Evolutionary conservation across 1,284 basidiomycete species (phyloP).

Genomic region (Microbotryum lychnidis-dioicae): DNA sequence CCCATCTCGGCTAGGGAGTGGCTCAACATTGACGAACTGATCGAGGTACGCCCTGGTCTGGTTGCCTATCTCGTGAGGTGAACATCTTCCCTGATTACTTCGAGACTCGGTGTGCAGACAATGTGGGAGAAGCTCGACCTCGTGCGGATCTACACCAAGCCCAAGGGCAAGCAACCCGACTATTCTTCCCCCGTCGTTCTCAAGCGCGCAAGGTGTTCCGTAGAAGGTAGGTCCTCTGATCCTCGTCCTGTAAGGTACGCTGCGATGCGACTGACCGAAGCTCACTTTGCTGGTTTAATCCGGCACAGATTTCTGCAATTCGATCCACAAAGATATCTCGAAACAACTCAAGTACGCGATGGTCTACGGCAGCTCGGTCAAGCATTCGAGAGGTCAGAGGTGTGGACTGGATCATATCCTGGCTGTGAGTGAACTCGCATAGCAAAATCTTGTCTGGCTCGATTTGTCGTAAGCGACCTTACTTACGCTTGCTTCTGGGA

Average conservation of each 20-base stretch:
- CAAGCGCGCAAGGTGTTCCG: conserved; percentile 48
- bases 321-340: conserved; percentile 73
- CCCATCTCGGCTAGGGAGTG: conserved; percentile 88
- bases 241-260: not conserved
- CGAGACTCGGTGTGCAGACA: conserved; percentile 21
- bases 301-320: conserved; percentile 67
- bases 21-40: conserved; percentile 94
- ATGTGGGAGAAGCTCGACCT: conserved; percentile 88
- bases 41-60: conserved; percentile 46
- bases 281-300: not conserved
- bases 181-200: conserved; percentile 65
- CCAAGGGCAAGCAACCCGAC: conserved; percentile 81
- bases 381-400: conserved; percentile 92
- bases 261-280: not conserved
- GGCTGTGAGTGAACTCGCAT: conserved; percentile 11
- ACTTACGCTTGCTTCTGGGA: not conserved
- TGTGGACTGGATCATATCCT: conserved; percentile 63
- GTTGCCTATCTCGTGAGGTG: not conserved
- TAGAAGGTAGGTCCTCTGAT: conserved; percentile 47
- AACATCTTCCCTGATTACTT: not conserved
- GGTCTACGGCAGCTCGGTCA: conserved; percentile 90
- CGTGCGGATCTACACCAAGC: conserved; percentile 83
- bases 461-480: not conserved
- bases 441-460: not conserved
- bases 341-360: conserved; percentile 85